Evolutionary conservation across 805 yeast genomes (phyloP).

Genomic region (Naumovozyma castellii): DNA sequence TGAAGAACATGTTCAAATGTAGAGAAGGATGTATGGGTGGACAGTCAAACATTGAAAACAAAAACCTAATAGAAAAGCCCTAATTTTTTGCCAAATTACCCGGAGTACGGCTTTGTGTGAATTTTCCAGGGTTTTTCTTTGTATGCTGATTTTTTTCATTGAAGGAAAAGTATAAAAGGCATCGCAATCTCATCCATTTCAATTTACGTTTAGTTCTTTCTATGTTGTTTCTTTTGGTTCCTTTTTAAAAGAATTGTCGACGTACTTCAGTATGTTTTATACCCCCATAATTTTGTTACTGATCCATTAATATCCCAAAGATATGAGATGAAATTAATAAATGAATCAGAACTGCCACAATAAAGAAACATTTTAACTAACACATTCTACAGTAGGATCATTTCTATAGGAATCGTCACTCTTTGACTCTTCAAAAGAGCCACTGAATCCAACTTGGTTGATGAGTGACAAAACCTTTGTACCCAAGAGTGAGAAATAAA

Average conservation of each 20-base stretch:
- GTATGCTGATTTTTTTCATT: neutral
- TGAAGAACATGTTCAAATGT: no score
- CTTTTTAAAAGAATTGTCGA: conserved; percentile 52
- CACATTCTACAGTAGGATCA: conserved; percentile 75
- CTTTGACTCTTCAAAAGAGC: conserved; percentile 98
- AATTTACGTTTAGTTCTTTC: neutral
- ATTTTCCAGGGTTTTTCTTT: neutral
- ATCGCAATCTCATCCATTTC: neutral
- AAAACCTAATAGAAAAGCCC: no score
- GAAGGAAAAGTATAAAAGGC: neutral
- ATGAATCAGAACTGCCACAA: no score
- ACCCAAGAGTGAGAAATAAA: conserved; percentile 77
- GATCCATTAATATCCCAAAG: no score
- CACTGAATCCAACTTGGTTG: conserved; percentile 99
- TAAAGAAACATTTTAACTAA: no score
- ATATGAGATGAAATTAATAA: no score
- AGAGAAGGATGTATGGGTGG: no score
- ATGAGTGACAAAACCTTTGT: conserved; percentile 84
- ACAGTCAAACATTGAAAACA: no score
- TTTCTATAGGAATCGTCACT: conserved; percentile 99
- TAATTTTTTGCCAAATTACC: neutral
- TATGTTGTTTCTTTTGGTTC: conserved; percentile 10
- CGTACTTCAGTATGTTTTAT: conserved; percentile 76
- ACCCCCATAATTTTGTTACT: no score
- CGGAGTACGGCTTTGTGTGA: neutral